phyloP scores from a whole-genome alignment of 306 rosid genomes.

The Acacia crassicarpa region DNA sequence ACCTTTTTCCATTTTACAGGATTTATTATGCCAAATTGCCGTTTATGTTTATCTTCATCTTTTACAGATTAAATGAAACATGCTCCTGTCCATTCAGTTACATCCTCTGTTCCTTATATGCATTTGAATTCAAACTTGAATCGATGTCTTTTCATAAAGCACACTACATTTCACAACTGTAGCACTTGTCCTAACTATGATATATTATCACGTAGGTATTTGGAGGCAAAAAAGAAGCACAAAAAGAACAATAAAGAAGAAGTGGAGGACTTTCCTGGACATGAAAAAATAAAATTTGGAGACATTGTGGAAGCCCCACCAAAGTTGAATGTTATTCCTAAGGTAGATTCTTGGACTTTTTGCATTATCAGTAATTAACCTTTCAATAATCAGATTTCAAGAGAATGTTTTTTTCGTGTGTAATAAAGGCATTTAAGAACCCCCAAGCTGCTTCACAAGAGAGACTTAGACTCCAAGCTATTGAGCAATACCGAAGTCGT shows the following conservation, averaged over 20 bases:
- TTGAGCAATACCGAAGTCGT: conserved; percentile 80
- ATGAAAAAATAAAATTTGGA: conserved; percentile 76
- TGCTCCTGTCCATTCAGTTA: background rate
- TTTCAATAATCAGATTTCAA: background rate
- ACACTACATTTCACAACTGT: background rate
- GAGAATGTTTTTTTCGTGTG: conserved; percentile 26
- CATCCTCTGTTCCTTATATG: background rate
- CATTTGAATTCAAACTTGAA: background rate
- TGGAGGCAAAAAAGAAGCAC: conserved; percentile 65
- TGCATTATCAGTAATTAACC: conserved; percentile 11
- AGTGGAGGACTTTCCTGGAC: conserved; percentile 61
- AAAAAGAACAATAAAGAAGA: conserved; percentile 52
- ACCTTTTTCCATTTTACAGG: background rate
- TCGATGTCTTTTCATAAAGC: background rate
- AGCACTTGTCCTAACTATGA: conserved; percentile 17
- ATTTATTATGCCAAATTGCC: background rate
- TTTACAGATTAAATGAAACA: background rate
- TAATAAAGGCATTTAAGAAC: conserved; percentile 60
- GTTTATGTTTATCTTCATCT: background rate
- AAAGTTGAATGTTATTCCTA: conserved; percentile 61
- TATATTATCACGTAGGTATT: conserved; percentile 50
- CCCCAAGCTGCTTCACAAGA: conserved; percentile 72
- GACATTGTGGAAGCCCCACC: conserved; percentile 94
- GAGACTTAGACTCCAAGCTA: conserved; percentile 76
- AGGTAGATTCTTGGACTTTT: conserved; percentile 49